phyloP scores from a whole-genome alignment of 2,329 filamentous ascomycete species.

The Fusarium acutatum region DNA sequence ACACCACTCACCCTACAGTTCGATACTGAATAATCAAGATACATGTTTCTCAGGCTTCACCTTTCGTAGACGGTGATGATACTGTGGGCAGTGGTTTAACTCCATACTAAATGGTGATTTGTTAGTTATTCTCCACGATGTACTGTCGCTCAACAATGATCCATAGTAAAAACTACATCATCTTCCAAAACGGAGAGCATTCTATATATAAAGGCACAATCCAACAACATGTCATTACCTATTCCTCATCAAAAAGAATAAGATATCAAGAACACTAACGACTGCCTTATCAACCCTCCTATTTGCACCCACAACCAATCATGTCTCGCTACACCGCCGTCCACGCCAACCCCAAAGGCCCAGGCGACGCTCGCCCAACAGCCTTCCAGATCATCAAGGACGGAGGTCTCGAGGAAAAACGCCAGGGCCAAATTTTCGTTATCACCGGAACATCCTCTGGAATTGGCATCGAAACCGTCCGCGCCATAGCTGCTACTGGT shows the following conservation, averaged over 20 bases:
- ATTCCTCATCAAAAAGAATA: rapidly evolving
- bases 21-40: background rate
- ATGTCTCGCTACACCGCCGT: slow-evolving; percentile 13
- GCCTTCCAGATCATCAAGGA: slow-evolving; percentile 50
- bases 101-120: background rate
- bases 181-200: rapidly evolving
- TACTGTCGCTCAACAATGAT: rapidly evolving
- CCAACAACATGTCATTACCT: rapidly evolving
- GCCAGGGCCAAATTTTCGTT: slow-evolving; percentile 47
- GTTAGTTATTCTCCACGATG: rapidly evolving
- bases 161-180: background rate
- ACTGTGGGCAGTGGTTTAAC: rapidly evolving
- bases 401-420: slow-evolving; percentile 44
- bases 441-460: slow-evolving; percentile 55
- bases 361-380: slow-evolving; percentile 49
- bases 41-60: background rate
- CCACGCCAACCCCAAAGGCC: background rate
- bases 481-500: slow-evolving; percentile 52
- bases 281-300: too few species aligned
- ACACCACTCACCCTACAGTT: background rate
- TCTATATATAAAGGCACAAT: rapidly evolving
- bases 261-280: rapidly evolving
- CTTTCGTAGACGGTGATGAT: background rate
- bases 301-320: rapidly evolving
- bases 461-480: slow-evolving; percentile 54